Evolutionary conservation across 352 stramenopile genomes (phyloP), one percentile per base, ranked within the genome.

Genomic region (Phytopythium litorale): DNA sequence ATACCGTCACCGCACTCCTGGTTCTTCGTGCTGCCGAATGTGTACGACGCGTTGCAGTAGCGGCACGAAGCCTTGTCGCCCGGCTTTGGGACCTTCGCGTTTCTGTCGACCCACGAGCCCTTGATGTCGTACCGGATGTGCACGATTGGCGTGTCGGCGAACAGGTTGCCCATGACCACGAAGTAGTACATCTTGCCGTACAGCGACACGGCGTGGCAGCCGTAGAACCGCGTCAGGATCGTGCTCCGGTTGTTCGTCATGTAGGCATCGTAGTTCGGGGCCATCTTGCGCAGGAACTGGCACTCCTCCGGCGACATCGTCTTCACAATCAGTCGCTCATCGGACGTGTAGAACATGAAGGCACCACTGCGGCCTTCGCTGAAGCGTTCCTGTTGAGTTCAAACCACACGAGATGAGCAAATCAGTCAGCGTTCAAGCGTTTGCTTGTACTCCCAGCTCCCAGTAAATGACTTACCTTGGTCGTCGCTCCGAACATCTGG

Each of bases 101-200:
- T 94, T 12, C 87, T 79, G 59, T 94, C 84, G 37, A 97, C 81
- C 87, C 88, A 97, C 28, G 81, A 94, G 28, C 91, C 91, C 73
- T 97, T 97, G 60, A 97, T 92, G 65, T 97, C 91, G 66, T 97
- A 98, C 4, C 85, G 82, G 63, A 93, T 85, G 64, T 97, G 88
- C 15, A 97, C 83, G 56, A 85, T 83, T 57, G 92, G 84, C 9
- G 82, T 95, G 42, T 94, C 86, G 3, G 80, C 73, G 66, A 97
- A 96, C 50, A 97, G 57, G 53, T 97, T 97, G 16, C 76, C 86
- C 91, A 97, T 97, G 32, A 97, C 91, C 21, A 97, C 88, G 61
- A 97, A 97, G 70, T 92, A 94, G 73, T 96, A 96, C 73, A 89
- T 93, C 50, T 96, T 93, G 32, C 89, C 88, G 64, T 97, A 97